Conservation (phyloP, 345 rosid genomes). For the Brassica carinata region DNA sequence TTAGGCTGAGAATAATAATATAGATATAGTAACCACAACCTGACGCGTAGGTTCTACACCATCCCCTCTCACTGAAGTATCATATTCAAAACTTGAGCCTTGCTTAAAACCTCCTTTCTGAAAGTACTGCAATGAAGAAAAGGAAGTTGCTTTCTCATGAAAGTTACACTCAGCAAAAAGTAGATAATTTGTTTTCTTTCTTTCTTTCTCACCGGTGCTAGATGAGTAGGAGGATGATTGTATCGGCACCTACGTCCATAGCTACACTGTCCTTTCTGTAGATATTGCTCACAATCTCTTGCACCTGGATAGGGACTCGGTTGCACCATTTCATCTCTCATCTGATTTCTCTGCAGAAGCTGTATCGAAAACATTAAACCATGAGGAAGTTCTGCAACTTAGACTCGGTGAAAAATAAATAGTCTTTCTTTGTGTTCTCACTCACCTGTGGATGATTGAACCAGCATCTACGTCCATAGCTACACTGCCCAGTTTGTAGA, state of each 20-base stretch:
- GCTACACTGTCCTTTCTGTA: not conserved
- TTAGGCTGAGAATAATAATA: not conserved
- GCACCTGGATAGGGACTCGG: not conserved
- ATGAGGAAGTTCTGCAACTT: not conserved
- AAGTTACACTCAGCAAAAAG: not conserved
- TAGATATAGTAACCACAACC: not conserved
- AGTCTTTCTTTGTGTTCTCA: not conserved
- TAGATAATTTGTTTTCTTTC: not conserved
- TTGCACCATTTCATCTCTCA: not conserved
- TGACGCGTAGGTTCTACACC: not conserved
- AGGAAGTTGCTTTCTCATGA: not conserved
- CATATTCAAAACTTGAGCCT: not conserved
- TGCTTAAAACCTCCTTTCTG: not conserved
- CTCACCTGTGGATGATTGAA: constrained; percentile 6
- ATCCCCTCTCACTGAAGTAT: not conserved
- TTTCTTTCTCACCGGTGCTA: constrained; percentile 5
- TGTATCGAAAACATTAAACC: not conserved
- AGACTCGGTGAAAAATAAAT: not conserved
- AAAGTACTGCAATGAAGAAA: not conserved
- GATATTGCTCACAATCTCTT: not conserved
- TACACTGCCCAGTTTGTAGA: not conserved
- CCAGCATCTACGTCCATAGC: not conserved
- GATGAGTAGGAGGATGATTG: not conserved
- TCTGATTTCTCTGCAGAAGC: not conserved
- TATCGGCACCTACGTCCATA: not conserved